Base-by-base conservation (phyloP, 345 rosid genomes). In the Geranium brycei region DNA sequence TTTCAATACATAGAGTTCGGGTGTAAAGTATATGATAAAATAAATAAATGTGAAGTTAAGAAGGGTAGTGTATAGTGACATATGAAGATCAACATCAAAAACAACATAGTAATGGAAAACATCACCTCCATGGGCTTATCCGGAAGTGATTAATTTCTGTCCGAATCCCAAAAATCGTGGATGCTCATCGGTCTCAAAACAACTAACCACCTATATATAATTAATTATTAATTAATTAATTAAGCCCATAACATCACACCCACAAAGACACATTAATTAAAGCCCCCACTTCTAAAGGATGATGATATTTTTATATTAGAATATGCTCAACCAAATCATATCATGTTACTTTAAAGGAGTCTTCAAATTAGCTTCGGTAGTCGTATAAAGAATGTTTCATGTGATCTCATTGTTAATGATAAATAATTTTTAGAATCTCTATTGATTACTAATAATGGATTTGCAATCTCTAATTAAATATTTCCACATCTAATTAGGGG, bases 311-410 rank as follows among this genome's bases (percentile, higher is more conserved):
- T 13, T 47, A 4, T 7, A 51, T 66, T 62, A 17, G 31, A 65
- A 60, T 41, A 60, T 23, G 17, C 55, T 7, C 23, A 38, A n/a
- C 23, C 66, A 58, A 23, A 17, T n/a, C 6, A 35, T 35, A 0
- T 28, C 60, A 32, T 35, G 53, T 4, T 19, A 47, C 17, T 51
- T 66, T 35, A 62, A 68, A 70, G 51, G 65, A 59, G 62, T 55
- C 30, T 56, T 40, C 62, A 59, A 28, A 58, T 55, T 59, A 62
- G 41, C 57, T 60, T 5, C 38, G 51, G 57, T 58, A 19, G 62
- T 58, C 58, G 35, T 68, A 62, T 66, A 30, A 56, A 68, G 68
- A 71, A 63, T 62, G 69, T 41, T 69, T 70, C 30, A 57, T 19
- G 56, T 15, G 32, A 14, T 47, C 41, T 18, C 47, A 31, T 23